Base-by-base conservation (phyloP, 169 alveolate genomes). In the Pseudocohnilembus persalinus region DNA sequence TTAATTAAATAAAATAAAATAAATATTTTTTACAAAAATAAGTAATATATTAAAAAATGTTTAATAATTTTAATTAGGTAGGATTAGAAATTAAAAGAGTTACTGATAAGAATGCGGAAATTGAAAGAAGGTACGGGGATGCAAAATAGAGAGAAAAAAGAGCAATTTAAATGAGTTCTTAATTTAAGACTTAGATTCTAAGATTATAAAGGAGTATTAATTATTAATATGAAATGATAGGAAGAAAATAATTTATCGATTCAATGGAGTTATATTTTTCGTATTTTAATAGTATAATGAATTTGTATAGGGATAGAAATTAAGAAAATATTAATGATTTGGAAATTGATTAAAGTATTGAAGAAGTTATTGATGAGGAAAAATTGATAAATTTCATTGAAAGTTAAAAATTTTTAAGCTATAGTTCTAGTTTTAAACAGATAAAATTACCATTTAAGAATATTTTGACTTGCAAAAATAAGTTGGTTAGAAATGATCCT, bases 211-310 rank as follows among this genome's bases (percentile, higher is more conserved):
- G 74, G 11, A 73, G 84, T 28, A 35, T 90, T n/a, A 90, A 90
- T 34, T 73, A 84, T 33, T 84, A 87, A 34, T 90, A 87, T 87
- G 94, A 90, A 73, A 75, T 90, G 33, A 68, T 85, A 29, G 88
- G 68, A 20, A 49, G 68, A 49, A 4, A 49, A 20, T 49, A 11
- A 49, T 49, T 49, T 20, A 49, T 49, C 20, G 68, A 49, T 49
- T 49, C 68, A 4, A 49, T 49, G 68, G 68, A 49, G 4, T 11
- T 11, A 49, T 49, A 49, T 20, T 49, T 49, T 49, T 11, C 26
- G 4, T 20, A 49, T 49, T 49, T 49, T 49, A 49, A 49, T 20
- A 49, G 20, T 11, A 49, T 49, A 49, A 20, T 49, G 4, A 49
- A 49, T 49, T 11, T 49, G 68, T 49, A 49, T 20, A 49, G 68